Percentiles rank a stretch among this genome's conserved stretches.
These are phyloP conservation scores for Colletotrichum godetiae DNA, from an alignment of 2,329 filamentous ascomycete genomes.

Conservation along the genomic window DNA sequence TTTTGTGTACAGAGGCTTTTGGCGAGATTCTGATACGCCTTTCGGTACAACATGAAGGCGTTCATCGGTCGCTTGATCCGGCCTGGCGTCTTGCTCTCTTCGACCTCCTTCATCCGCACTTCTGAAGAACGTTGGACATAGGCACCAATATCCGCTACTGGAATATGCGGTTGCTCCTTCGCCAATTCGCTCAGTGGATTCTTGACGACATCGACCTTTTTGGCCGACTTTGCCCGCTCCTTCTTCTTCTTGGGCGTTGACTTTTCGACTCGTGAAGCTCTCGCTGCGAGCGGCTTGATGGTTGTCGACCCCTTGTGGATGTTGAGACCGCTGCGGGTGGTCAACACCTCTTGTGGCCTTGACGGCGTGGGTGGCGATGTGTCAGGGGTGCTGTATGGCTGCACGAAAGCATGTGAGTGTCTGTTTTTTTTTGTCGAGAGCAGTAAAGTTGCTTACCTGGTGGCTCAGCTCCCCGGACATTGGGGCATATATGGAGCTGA, in stretches of 20 bases:
- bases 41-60: constrained; percentile 97
- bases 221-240: constrained; percentile 53
- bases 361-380: constrained; percentile 62
- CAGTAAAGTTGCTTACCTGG: constrained; percentile 22
- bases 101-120: constrained; percentile 74
- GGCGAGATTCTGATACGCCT: constrained; percentile 87
- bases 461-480: constrained; percentile 32
- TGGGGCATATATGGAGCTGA: constrained; percentile 25
- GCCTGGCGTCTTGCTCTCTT: constrained; percentile 73
- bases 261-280: constrained; percentile 46
- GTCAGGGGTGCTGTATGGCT: constrained; percentile 62
- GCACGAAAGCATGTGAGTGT: constrained; percentile 34
- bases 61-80: constrained; percentile 96
- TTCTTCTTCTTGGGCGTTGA: constrained; percentile 50
- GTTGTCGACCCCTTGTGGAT: constrained; percentile 41
- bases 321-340: constrained; percentile 50
- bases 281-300: constrained; percentile 43
- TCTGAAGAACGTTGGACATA: constrained; percentile 81
- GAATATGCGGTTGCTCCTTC: constrained; percentile 68
- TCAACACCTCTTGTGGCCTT: constrained; percentile 48
- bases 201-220: constrained; percentile 65
- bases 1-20: constrained; percentile 85
- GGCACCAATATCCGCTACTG: constrained; percentile 80
- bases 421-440: not conserved
- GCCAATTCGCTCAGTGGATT: constrained; percentile 79